Evolutionary conservation across 495 filamentous ascomycete species (phyloP), one percentile per base, ranked within the genome.

Genomic region (Aspergillus kassunensis): DNA sequence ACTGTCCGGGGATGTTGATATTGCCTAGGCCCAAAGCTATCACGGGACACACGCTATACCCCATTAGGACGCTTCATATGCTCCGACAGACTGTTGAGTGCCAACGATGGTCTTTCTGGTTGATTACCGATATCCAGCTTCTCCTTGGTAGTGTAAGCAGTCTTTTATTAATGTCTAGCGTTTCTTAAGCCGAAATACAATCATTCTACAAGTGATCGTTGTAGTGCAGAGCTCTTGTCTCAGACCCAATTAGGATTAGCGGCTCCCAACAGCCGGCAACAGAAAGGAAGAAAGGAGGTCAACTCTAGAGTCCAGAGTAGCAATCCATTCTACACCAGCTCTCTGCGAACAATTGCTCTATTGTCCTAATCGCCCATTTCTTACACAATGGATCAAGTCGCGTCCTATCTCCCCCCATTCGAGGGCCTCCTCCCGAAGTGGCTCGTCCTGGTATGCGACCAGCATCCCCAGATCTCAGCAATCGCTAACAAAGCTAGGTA

Each of bases 351-450:
- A n/a, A n/a, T 27, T 27, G 24, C 24, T 27, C 24, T 4, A 27
- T 4, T 27, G 18, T 8, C 21, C 4, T 19, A 49, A 6, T 10
- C 24, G 9, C 24, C 24, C 24, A 27, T 27, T 9, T 27, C 24
- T 27, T 27, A 4, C 24, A 27, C 4, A 27, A 72, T 74, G 70
- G 59, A 60, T n/a, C 57, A 62, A 42, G 35, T 72, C 18, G 59
- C 69, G 21, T 51, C 56, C 21, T 72, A 65, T 52, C 74, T 84
- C 4, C 82, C 81, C 15, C 77, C 77, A 40, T 71, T 77, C 33
- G 74, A 80, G 49, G 85, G 85, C 11, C 56, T 80, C 12, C 71
- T 88, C 25, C 85, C 85, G 39, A 80, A 82, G 62, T 88, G 83
- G 82, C 80, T 88, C 6, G 66, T 85, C 36, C 67, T 88, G 44